phyloP scores from a whole-genome alignment of 2,329 filamentous ascomycete species.

The Fusarium metavorans region DNA sequence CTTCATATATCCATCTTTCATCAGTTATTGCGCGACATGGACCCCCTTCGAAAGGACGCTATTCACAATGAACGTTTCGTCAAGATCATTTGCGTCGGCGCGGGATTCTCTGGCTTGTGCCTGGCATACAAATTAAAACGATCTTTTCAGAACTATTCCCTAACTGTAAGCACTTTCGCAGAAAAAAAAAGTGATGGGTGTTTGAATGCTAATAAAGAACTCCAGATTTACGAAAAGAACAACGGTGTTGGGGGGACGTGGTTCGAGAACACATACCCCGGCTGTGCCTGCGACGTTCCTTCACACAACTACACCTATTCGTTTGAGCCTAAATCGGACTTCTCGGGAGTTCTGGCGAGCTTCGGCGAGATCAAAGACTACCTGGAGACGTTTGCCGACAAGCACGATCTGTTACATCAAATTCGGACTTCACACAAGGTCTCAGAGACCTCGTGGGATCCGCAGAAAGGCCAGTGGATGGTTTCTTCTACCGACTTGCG shows the following conservation, averaged over 20 bases:
- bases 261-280: slow-evolving; percentile 13
- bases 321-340: slow-evolving; percentile 19
- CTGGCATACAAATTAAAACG: slow-evolving; percentile 15
- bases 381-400: slow-evolving; percentile 1
- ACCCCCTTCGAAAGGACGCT: neutral
- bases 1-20: too few relatives aligned
- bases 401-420: slow-evolving; percentile 5
- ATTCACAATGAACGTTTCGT: slow-evolving; percentile 22
- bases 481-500: neutral
- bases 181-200: neutral
- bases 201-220: neutral
- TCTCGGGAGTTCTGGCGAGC: neutral
- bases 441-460: neutral
- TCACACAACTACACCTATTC: slow-evolving; percentile 19
- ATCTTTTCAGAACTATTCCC: slow-evolving; percentile 8
- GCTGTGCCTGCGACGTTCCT: slow-evolving; percentile 13
- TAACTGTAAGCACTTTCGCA: neutral
- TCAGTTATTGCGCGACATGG: neutral
- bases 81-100: slow-evolving; percentile 25
- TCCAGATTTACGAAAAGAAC: slow-evolving; percentile 22
- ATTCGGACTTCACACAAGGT: neutral
- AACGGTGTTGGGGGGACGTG: slow-evolving; percentile 4
- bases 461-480: slow-evolving; percentile 5
- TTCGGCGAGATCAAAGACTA: slow-evolving; percentile 8
- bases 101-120: slow-evolving; percentile 24